A percentile compares a stretch with the other conserved stretches of the same genome.
Conservation (phyloP, 495 filamentous ascomycete genomes). For the Podospora pseudocomata region DNA sequence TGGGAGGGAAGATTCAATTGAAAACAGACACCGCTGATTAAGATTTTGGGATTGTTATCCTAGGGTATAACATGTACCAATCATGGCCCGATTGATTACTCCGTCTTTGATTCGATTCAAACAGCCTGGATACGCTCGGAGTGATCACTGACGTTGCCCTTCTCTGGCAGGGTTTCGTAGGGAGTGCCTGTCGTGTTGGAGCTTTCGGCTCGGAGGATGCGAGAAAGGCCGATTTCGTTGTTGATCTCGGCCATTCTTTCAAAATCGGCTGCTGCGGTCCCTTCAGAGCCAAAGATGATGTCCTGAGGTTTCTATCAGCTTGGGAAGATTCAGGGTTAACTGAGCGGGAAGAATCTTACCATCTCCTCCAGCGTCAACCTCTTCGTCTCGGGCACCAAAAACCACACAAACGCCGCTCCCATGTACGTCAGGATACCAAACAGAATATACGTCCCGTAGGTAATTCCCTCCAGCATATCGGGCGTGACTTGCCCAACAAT, state of each 20-base stretch:
- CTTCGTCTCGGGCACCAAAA: conserved; percentile 74
- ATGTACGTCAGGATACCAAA: conserved; percentile 69
- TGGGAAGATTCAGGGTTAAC: too few species aligned
- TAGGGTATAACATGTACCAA: background rate
- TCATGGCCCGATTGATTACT: background rate
- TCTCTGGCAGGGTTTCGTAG: conserved; percentile 26
- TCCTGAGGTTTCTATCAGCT: conserved; percentile 43
- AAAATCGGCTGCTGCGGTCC: conserved; percentile 65
- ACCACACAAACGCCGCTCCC: conserved; percentile 69
- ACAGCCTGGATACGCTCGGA: background rate
- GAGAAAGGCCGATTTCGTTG: conserved; percentile 60
- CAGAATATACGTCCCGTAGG: conserved; percentile 76
- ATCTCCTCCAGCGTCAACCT: conserved; percentile 56
- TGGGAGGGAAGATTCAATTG: background rate
- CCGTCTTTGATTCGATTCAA: background rate
- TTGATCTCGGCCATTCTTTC: conserved; percentile 72
- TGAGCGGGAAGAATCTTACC: conserved; percentile 32
- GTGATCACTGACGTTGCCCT: conserved; percentile 16
- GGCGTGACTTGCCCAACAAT: conserved; percentile 72
- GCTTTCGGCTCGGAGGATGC: conserved; percentile 33
- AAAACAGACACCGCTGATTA: too few species aligned
- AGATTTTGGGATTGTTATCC: background rate
- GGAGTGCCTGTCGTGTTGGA: conserved; percentile 21
- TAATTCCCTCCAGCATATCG: conserved; percentile 65
- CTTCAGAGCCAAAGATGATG: conserved; percentile 69